Conservation (phyloP, 768 basidiomycete species). For the Gymnopilus dilepis region DNA sequence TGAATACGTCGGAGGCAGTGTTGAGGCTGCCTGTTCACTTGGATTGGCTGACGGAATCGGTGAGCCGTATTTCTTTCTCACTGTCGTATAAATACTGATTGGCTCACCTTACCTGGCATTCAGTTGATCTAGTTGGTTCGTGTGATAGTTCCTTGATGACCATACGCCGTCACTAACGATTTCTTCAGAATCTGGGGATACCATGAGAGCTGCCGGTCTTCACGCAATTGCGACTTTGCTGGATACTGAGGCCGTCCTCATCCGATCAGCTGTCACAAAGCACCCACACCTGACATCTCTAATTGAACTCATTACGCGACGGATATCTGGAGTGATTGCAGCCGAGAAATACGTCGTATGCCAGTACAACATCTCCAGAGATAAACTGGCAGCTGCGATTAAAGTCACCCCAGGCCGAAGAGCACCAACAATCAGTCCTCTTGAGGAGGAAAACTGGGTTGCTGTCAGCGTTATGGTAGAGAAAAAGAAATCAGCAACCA, state of each 20-base stretch:
- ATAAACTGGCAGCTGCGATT: constrained; percentile 63
- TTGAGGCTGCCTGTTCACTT: constrained; percentile 96
- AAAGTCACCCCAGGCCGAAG: constrained; percentile 85
- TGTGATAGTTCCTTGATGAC: constrained; percentile 11
- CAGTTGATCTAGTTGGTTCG: constrained; percentile 95
- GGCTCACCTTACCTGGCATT: not conserved
- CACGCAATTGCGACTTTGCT: constrained; percentile 92
- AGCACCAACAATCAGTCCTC: constrained; percentile 84
- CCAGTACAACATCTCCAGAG: constrained; percentile 88
- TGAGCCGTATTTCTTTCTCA: constrained; percentile 40
- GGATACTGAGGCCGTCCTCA: constrained; percentile 86
- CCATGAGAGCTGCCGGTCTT: constrained; percentile 97
- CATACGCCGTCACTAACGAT: not conserved
- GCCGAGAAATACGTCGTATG: constrained; percentile 87
- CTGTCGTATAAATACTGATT: constrained; percentile 7
- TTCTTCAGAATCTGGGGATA: constrained; percentile 90
- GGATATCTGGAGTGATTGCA: constrained; percentile 92
- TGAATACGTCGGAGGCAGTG: constrained; percentile 96
- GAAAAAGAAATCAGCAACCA: constrained; percentile 75
- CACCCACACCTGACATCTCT: constrained; percentile 66
- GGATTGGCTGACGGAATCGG: constrained; percentile 98
- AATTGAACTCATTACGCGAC: constrained; percentile 80
- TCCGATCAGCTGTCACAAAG: constrained; percentile 74
- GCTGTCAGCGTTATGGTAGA: constrained; percentile 94
- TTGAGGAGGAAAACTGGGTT: constrained; percentile 88